Base-by-base conservation (phyloP, 768 basidiomycete genomes). In the Lactifluus pinguis region DNA sequence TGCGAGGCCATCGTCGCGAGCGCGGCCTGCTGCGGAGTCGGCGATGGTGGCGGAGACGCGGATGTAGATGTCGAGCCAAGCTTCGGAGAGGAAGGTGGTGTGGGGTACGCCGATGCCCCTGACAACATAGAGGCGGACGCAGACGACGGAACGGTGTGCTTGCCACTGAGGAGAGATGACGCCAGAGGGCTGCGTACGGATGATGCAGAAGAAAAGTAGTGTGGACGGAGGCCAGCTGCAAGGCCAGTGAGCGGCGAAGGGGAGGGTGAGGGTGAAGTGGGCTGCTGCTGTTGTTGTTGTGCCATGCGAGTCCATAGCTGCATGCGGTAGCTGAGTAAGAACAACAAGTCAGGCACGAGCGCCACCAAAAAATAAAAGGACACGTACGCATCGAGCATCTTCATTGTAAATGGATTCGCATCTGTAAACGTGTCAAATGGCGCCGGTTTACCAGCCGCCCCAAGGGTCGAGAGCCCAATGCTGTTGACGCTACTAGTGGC, bases 281-380 rank as follows among this genome's bases (percentile, higher is more conserved):
- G 25, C 25, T 25, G 25, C 25, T 25, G 62, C 36, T 59, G 57
- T 11, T 38, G 38, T 17, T 93, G 92, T 41, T 84, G 79, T 0
- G 92, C 92, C 84, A 95, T 89, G 74, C 87, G 83, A 38, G 85
- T 83, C 94, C 93, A 95, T 0, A 97, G 77, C 63, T 95, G 93
- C 89, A 93, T 93, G 45, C 93, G 82, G 70, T 87, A 87, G 11
- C 82, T 83, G 63, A 30, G 53, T 42, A 14, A 29, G 25, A 34
- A 34, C 8, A 53, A 36, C 32, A 41, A 25, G 38, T 63, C 53
- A 65, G 60, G 50, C 11, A 56, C 64, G 54, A 62, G 6, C 25
- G 25, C 57, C 38, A 6, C 41, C 5, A 11, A 15, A 48, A 53
- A 32, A 47, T 48, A 57, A 50, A 47, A 47, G 62, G 34, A 63